Evolutionary conservation across 208 protist species (phyloP), one percentile per base, ranked within the genome.

Genomic region (Trypanosoma brucei): DNA sequence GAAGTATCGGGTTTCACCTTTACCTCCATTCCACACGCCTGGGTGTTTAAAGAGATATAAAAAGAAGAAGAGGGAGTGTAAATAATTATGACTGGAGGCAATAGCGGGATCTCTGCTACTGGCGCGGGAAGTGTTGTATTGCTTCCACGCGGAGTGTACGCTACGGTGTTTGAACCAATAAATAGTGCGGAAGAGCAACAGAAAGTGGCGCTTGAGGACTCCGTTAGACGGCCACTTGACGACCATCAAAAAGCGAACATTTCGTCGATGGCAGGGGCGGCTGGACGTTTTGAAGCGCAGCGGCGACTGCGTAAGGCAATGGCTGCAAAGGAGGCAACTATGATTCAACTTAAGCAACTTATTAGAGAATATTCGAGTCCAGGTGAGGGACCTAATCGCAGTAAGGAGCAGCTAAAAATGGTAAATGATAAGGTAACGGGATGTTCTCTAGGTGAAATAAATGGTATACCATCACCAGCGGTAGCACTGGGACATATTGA

Each of bases 271-370:
- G n/a, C 36, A 39, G 14, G 14, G 11, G 4, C 34, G 30, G 42
- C 31, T 8, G 42, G 46, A 37, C 49, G 65, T 22, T 38, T 71
- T 30, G 58, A 62, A n/a, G 62, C 36, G 54, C 54, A 75, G 13
- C 62, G 54, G 3, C 56, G 62, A 3, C 55, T 75, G 22, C 55
- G 62, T 34, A 36, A 51, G 22, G 69, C 69, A 13, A 63, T 75
- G 36, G 52, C 13, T 8, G 69, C 69, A 34, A 62, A 59, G n/a
- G 56, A 62, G 31, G 62, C 40, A 34, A 68, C 65, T 9, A 31
- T 75, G 37, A 14, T 48, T 6, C 34, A 52, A 46, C 51, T 68
- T 31, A 68, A 52, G 36, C 52, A 35, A 38, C 38, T 62, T 45
- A 54, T 63, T 44, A 34, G 38, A 22, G 49, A 31, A 3, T 39